These are phyloP conservation scores for Domatiomyces globalis DNA, from an alignment of 2,329 filamentous ascomycete genomes.

Conservation along the genomic window DNA sequence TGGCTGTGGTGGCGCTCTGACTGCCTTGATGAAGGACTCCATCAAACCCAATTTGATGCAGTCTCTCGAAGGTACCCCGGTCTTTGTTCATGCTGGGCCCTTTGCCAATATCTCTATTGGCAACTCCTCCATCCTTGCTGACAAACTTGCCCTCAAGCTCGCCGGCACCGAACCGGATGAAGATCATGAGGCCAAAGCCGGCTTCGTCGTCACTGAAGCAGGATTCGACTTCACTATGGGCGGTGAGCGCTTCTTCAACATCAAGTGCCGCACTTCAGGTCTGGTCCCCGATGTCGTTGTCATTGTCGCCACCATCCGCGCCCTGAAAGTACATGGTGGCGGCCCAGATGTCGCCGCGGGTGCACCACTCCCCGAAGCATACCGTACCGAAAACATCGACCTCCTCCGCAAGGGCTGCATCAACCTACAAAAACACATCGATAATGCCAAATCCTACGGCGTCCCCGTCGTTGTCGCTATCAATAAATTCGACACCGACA, in stretches of 20 bases:
- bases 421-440: constrained; percentile 90
- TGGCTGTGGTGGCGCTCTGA: constrained; percentile 78
- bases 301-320: constrained; percentile 86
- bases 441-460: constrained; percentile 77
- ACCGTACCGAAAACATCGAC: constrained; percentile 86
- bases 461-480: constrained; percentile 92
- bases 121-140: constrained; percentile 85
- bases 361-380: constrained; percentile 69
- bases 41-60: constrained; percentile 99
- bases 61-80: constrained; percentile 88
- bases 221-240: constrained; percentile 99
- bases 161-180: constrained; percentile 88
- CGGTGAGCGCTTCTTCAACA: constrained; percentile 98
- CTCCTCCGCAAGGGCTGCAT: constrained; percentile 79
- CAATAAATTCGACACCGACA: constrained; percentile 92
- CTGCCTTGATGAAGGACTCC: constrained; percentile 91
- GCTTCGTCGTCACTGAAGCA: constrained; percentile 91
- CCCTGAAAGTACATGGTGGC: constrained; percentile 91
- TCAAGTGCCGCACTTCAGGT: constrained; percentile 93
- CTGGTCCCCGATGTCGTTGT: constrained; percentile 87
- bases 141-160: constrained; percentile 90
- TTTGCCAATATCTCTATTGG: constrained; percentile 98
- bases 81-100: constrained; percentile 92
- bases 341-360: constrained; percentile 88
- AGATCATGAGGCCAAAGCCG: constrained; percentile 64